Base-by-base conservation (phyloP, 306 rosid genomes). In the Hylodesmum podocarpum region DNA sequence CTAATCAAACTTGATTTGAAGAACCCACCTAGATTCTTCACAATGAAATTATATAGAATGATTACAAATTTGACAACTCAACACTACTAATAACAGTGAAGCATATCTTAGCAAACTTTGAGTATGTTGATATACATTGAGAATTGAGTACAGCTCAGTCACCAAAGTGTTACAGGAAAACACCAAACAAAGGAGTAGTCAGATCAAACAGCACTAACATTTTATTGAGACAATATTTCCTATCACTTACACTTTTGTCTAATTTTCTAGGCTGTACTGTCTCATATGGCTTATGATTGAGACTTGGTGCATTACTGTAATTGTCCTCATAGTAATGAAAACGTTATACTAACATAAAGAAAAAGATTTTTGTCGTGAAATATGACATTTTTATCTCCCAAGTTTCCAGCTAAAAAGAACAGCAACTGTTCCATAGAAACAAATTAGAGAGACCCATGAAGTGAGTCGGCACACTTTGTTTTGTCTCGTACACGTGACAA, bases 391-490 rank as follows among this genome's bases (percentile, higher is more conserved):
- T 73, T 73, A 34, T 24, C 15, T 66, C 33, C 75, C 49, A 19
- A 31, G 24, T 24, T 14, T 37, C 46, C 33, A 18, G 28, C 28
- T 36, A 55, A 44, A 66, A 59, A 39, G 31, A 24, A 70, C 61
- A 70, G 34, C 9, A 77, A 66, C 46, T 51, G 70, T 34, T n/a
- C 5, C 29, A 7, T 70, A 15, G 25, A 33, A 46, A 62, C 40
- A 8, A 22, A n/a, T n/a, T n/a, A n/a, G n/a, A 6, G 14, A 21
- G 29, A 25, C 24, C 66, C 76, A 43, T 64, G 50, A 63, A 34
- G 39, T 84, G 86, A 78, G 76, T 73, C 80, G 82, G 70, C 79
- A 72, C 87, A 84, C 83, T 57, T 36, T 76, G 75, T 33, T 16
- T 41, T 81, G 91, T 87, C 88, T 66, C n/a, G 50, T 62, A 54